Evolutionary conservation across 116 monocot genomes (phyloP), one percentile per base, ranked within the genome.

Genomic region (Cymodocea nodosa): DNA sequence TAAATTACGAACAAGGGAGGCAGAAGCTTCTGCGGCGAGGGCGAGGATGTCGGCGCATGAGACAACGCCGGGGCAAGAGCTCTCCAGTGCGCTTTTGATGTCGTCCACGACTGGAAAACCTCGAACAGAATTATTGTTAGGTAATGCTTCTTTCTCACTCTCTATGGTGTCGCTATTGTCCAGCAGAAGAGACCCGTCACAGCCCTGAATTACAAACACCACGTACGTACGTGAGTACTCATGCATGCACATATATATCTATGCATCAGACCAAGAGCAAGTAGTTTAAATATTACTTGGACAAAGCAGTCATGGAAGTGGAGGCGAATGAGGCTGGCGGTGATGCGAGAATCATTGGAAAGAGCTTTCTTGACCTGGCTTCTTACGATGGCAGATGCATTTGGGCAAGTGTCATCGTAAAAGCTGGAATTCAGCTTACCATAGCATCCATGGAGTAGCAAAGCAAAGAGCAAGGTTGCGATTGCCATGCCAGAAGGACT

Each of bases 1-100:
- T 20, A 6, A 17, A 55, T 30, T 30, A 60, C 61, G 17, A 36
- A 61, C 61, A 61, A 64, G 64, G 10, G 24, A 19, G 0, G 58
- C 37, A 12, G 87, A 84, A 53, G 62, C 84, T 64, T 82, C 68
- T 0, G 87, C 91, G 2, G 91, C 82, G 10, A 91, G 66, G 25
- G 84, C 80, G 39, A 91, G 49, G 49, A 87, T 84, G 56, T 87
- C 91, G 0, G 91, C 91, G 44, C 91, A 87, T 5, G 91, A 91
- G 3, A 87, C 87, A 9, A 80, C 74, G 2, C 63, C 51, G 1
- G 91, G 87, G 65, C 91, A 91, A 23, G 62, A 68, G 23, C 55
- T 65, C 68, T 91, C 87, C 5, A 91, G 34, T 19, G 73, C 71
- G 0, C 69, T 58, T 52, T 87, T 91, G 68, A 87, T 87, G 63